Evolutionary conservation across 345 rosid genomes (phyloP).

Genomic region (Lumnitzera littorea): DNA sequence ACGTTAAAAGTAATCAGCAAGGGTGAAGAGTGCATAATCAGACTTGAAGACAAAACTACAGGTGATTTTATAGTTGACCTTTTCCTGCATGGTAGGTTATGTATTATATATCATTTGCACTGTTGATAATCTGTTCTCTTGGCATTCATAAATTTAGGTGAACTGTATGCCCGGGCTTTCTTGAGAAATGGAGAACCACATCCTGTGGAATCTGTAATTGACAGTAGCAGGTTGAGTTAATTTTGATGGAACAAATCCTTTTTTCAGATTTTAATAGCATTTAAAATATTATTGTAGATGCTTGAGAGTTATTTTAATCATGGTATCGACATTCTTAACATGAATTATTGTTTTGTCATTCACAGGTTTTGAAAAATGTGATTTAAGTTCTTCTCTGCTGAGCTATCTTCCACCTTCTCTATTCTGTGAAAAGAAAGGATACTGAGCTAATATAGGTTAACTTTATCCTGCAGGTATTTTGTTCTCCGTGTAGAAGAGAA

Average conservation of each 20-base stretch:
- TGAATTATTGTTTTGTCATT: background rate
- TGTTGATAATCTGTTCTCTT: conserved; percentile 3
- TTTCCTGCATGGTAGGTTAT: conserved; percentile 5
- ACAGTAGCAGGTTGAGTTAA: conserved; percentile 81
- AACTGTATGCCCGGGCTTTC: conserved; percentile 91
- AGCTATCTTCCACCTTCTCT: background rate
- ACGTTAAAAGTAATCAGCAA: conserved; percentile 73
- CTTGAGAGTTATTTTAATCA: no score
- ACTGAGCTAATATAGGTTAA: conserved; percentile 6
- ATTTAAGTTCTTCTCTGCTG: no score
- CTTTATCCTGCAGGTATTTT: conserved; percentile 79
- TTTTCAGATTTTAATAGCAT: background rate
- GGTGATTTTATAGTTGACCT: conserved; percentile 27
- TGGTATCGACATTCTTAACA: background rate
- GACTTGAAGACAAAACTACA: conserved; percentile 83
- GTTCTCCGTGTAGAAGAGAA: conserved; percentile 96
- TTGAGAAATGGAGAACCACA: conserved; percentile 85
- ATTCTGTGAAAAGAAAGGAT: background rate
- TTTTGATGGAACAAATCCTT: background rate
- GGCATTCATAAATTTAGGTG: conserved; percentile 34
- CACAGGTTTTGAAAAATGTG: background rate
- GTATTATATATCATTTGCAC: background rate
- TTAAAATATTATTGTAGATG: no score
- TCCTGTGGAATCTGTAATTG: conserved; percentile 96
- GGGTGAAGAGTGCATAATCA: conserved; percentile 96